Conservation (phyloP, 169 alveolate genomes). For the Toxoplasma gondii region DNA sequence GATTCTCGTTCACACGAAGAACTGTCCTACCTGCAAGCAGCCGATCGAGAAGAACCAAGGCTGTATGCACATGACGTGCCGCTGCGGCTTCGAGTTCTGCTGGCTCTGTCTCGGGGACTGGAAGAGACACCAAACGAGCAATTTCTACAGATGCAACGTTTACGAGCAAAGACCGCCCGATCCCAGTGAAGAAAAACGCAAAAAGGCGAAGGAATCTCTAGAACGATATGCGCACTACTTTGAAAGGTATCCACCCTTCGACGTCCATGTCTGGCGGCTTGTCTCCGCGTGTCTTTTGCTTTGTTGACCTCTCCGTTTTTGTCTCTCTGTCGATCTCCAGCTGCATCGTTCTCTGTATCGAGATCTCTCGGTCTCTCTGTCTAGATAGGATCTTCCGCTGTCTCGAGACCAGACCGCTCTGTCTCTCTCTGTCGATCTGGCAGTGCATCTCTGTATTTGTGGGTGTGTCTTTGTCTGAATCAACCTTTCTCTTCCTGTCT, state of each 20-base stretch:
- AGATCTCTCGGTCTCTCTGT: not conserved
- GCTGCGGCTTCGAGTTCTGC: conserved; percentile 87
- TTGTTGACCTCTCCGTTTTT: not conserved
- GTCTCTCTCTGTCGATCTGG: not conserved
- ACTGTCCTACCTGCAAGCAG: conserved; percentile 83
- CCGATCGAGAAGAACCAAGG: conserved; percentile 89
- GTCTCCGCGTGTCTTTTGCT: not conserved
- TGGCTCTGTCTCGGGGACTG: conserved; percentile 88
- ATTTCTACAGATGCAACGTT: conserved; percentile 60
- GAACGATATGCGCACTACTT: conserved; percentile 69
- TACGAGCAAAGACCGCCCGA: conserved; percentile 56
- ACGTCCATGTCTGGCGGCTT: not conserved
- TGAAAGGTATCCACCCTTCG: conserved; percentile 36
- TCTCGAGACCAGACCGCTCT: not conserved
- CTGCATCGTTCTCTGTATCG: not conserved
- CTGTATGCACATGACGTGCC: conserved; percentile 90
- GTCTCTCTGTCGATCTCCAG: not conserved
- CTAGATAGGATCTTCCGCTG: not conserved
- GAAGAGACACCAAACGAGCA: conserved; percentile 73
- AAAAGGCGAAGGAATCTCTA: conserved; percentile 58
- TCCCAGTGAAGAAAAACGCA: conserved; percentile 32
- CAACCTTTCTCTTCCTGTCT: too few relatives aligned
- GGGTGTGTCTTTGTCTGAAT: too few relatives aligned
- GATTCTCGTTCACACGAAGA: conserved; percentile 85
- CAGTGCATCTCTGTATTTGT: not conserved